Evolutionary conservation across 1,139 yeast genomes (phyloP), one percentile per base, ranked within the genome.

Genomic region (Eremothecium sinecaudum): DNA sequence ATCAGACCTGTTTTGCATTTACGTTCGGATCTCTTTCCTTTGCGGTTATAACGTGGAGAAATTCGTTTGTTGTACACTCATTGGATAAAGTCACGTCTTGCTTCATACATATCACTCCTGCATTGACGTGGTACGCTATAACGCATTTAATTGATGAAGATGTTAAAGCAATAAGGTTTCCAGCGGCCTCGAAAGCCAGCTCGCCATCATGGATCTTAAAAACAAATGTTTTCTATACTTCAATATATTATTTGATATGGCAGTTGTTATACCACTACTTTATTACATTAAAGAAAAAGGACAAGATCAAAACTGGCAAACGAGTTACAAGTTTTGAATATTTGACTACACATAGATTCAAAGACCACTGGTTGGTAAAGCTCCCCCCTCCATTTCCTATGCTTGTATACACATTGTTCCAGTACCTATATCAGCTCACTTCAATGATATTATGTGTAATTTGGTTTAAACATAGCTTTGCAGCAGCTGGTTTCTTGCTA

Each of bases 11-110:
- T 46, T 87, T 83, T 59, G 80, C 95, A 10, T 72, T 90, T 39
- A 71, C 93, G 2, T 76, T 80, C 64, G 97, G 97, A 1, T 83
- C 96, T 0, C 62, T 90, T 35, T 73, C 94, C 7, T 87, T 84
- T 71, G 97, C 97, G 0, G 95, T 90, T 13, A 78, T 87, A 24
- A 83, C 96, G 0, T 90, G 98, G 98, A 69, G 94, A 49, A 90
- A 90, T 55, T 86, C 95, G 6, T 67, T 90, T 38, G 97, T 90
- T 6, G 66, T 90, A 32, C 98, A 90, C 53, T 79, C 92, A 12
- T 72, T 90, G 43, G 97, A 87, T 44, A 87, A 90, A 58, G 82
- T 90, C n/a, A 87, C 97, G 2, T 76, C 90, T 11, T 77, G 94
- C 4, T 82, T 84, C 48, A 87, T 90, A 43, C 98, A 90, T 53